These are phyloP conservation scores for Limonium bicolor DNA, from an alignment of 148 eudicot genomes.

Conservation along the genomic window DNA sequence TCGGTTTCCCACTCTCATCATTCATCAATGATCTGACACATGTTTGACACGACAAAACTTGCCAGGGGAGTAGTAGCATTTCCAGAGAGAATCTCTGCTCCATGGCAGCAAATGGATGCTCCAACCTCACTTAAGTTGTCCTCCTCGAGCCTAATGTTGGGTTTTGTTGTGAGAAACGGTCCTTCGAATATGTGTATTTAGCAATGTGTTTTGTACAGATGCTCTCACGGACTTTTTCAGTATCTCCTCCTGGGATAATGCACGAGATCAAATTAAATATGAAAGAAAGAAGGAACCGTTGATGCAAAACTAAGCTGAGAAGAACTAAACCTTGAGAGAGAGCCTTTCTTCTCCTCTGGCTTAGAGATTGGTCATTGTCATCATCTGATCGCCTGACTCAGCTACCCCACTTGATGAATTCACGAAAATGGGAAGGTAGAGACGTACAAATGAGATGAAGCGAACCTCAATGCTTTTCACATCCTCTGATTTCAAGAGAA, in stretches of 20 bases:
- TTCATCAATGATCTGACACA: constrained; percentile 6
- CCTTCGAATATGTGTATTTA: constrained; percentile 14
- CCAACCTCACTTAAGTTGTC: constrained; percentile 18
- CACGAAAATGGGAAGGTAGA: constrained; percentile 16
- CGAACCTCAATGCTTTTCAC: constrained; percentile 20
- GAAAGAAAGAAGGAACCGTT: neutral
- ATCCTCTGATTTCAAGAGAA: constrained; percentile 18
- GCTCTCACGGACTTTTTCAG: constrained; percentile 29
- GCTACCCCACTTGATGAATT: constrained; percentile 33
- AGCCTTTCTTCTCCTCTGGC: constrained; percentile 28
- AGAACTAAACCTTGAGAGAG: constrained; percentile 18
- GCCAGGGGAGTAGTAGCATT: constrained; percentile 7
- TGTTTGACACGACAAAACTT: constrained; percentile 5
- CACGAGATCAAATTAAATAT: neutral
- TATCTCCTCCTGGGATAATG: constrained; percentile 33
- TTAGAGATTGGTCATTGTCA: constrained; percentile 9
- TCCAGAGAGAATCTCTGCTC: constrained; percentile 21
- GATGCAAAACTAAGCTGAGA: no score
- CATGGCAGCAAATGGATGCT: constrained; percentile 25
- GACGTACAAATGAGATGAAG: constrained; percentile 21
- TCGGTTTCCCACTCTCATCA: constrained; percentile 9
- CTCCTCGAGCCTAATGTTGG: constrained; percentile 4
- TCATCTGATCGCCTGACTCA: constrained; percentile 29
- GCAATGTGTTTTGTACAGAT: constrained; percentile 14
- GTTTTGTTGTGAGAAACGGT: neutral